These are phyloP conservation scores for Phytophthora tentaculata DNA, from an alignment of 352 stramenopile species.

Conservation along the genomic window DNA sequence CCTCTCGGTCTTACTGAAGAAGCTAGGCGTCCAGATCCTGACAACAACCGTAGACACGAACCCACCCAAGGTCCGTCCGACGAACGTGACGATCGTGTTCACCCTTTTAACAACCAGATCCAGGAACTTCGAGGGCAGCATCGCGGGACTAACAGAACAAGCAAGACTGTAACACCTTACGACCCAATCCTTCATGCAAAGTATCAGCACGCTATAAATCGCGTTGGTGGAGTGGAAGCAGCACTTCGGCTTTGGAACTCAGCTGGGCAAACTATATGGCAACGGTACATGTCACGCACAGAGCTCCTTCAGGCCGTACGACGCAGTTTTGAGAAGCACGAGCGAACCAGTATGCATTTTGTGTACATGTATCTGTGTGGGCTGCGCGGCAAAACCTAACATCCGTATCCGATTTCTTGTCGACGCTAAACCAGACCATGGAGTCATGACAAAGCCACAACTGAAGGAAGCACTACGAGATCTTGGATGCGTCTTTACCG, in stretches of 20 bases:
- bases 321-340: slow-evolving; percentile 66
- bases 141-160: not conserved
- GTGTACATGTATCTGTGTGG: too few species aligned
- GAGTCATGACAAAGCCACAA: slow-evolving; percentile 54
- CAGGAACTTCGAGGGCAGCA: slow-evolving; percentile 9
- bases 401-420: not conserved
- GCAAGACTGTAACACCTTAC: slow-evolving; percentile 4
- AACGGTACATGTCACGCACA: slow-evolving; percentile 51
- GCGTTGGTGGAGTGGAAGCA: slow-evolving; percentile 41
- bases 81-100: slow-evolving; percentile 24
- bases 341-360: slow-evolving; percentile 44
- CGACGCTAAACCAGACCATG: slow-evolving; percentile 32
- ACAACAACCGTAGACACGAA: not conserved
- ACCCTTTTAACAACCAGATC: slow-evolving; percentile 21
- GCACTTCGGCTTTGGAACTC: slow-evolving; percentile 41
- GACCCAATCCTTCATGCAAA: slow-evolving; percentile 27
- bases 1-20: slow-evolving; percentile 1
- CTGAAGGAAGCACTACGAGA: slow-evolving; percentile 61
- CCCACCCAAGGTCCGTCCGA: not conserved
- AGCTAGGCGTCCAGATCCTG: not conserved
- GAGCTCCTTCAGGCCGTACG: slow-evolving; percentile 58
- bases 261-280: slow-evolving; percentile 46
- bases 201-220: slow-evolving; percentile 51
- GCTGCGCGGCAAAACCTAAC: slow-evolving; percentile 1
- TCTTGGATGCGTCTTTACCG: slow-evolving; percentile 59